Base-by-base conservation (phyloP, 2,329 filamentous ascomycete genomes). In the Apiospora sp. region DNA sequence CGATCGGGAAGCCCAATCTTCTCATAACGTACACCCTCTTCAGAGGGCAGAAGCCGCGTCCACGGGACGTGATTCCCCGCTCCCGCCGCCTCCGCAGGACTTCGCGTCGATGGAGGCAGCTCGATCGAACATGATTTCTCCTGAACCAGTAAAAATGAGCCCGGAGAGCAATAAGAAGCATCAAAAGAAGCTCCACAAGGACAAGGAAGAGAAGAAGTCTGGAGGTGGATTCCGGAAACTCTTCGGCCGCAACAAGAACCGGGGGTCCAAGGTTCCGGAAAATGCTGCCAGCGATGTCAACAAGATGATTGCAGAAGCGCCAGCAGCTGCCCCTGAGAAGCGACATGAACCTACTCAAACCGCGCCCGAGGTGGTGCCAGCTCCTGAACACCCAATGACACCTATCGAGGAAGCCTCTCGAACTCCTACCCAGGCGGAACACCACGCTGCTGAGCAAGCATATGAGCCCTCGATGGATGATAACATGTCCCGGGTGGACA, bases 171-270 rank as follows among this genome's bases (percentile, higher is more conserved):
- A 8, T 75, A 85, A 86, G 79, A 86, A 83, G 74, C 79, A 80
- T 1, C 34, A 64, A 19, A 88, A 87, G 80, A 90, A 89, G 80
- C 84, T 90, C 22, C 88, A 89, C 74, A 91, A 90, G 67, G 86
- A 85, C 73, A 91, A 90, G 67, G 86, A 85, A 7, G 78, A 80
- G 73, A 86, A 84, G 79, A 80, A 79, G 72, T 48, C 74, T 4
- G 75, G 75, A 13, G 84, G 84, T 44, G 89, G 90, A 22, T 86
- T 93, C 76, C 88, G 88, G 74, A 92, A 92, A 81, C 84, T 93
- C 58, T 93, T 93, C 78, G 87, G 87, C 67, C 88, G 90, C 76
- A 86, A 85, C 76, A 92, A 90, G 82, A 91, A 91, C 78, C 85
- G 88, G 73, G 78, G 83, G 73, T 91, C 87, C 48, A 92, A 88